phyloP scores from a whole-genome alignment of 2,329 filamentous ascomycete genomes.

The Cercospora janseana region DNA sequence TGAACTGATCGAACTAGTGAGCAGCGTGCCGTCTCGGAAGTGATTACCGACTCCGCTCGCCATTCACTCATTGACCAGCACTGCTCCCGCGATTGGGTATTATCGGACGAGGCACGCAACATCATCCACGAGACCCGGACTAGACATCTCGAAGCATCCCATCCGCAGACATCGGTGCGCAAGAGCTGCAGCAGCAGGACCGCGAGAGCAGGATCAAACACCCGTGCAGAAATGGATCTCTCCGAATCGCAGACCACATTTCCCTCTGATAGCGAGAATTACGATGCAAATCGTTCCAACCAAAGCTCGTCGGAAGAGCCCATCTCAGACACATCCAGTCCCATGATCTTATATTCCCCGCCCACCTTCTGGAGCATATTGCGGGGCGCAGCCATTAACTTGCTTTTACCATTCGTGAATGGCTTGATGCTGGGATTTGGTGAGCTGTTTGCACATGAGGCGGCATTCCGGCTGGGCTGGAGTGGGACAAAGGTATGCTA shows the following conservation, averaged over 20 bases:
- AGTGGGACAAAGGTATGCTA: constrained; percentile 79
- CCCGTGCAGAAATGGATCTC: constrained; percentile 42
- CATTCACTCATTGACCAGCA: constrained; percentile 6
- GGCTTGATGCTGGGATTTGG: constrained; percentile 98
- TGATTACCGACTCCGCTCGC: constrained; percentile 7
- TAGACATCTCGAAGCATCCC: no score
- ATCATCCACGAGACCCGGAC: no score
- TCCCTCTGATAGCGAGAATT: constrained; percentile 79
- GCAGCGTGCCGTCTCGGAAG: no score
- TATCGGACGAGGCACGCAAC: no score
- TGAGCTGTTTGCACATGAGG: constrained; percentile 93
- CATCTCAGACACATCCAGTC: constrained; percentile 61
- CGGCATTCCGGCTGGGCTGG: constrained; percentile 91
- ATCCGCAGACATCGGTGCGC: not conserved
- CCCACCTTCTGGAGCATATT: constrained; percentile 83
- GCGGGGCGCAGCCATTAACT: constrained; percentile 88
- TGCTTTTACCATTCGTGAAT: constrained; percentile 94
- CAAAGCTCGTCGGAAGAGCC: constrained; percentile 58
- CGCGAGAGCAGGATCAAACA: constrained; percentile 41
- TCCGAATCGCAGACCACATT: constrained; percentile 74
- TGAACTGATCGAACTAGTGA: no score
- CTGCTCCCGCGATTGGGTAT: no score
- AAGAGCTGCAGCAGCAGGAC: not conserved
- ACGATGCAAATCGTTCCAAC: constrained; percentile 56
- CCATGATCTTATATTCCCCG: constrained; percentile 81